phyloP scores from a whole-genome alignment of 2,329 filamentous ascomycete genomes.

The Bimuria novae-zelandiae region DNA sequence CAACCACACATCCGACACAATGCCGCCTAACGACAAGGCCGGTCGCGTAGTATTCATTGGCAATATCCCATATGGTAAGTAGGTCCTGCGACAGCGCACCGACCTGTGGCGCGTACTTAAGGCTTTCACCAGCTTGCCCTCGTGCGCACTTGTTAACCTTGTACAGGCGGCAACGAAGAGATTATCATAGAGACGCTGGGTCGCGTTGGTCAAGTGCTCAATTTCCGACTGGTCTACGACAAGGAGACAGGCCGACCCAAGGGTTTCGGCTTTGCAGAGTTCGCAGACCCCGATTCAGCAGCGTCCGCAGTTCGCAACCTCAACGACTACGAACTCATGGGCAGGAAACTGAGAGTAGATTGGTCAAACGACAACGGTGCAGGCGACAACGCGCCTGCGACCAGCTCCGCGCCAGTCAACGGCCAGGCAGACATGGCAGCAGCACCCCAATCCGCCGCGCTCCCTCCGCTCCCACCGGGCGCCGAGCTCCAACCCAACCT shows the following conservation, averaged over 20 bases:
- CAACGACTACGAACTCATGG: slow-evolving; percentile 95
- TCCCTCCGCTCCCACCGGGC: slow-evolving; percentile 83
- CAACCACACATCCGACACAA: slow-evolving; percentile 13
- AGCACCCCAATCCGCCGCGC: slow-evolving; percentile 53
- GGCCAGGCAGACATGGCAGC: slow-evolving; percentile 44
- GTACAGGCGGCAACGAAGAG: slow-evolving; percentile 86
- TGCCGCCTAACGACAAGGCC: slow-evolving; percentile 63
- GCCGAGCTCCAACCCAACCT: slow-evolving; percentile 82
- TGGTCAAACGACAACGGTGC: slow-evolving; percentile 91
- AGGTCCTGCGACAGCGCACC: background rate
- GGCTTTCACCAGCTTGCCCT: background rate
- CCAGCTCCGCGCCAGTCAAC: slow-evolving; percentile 49
- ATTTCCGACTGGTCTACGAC: slow-evolving; percentile 93
- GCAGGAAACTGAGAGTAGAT: slow-evolving; percentile 89
- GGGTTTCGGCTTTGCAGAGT: slow-evolving; percentile 96
- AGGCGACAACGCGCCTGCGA: slow-evolving; percentile 56
- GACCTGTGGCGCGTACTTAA: background rate
- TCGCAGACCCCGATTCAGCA: slow-evolving; percentile 87
- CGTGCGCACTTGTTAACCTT: slow-evolving; percentile 19
- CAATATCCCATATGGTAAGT: slow-evolving; percentile 79
- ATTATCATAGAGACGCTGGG: slow-evolving; percentile 94
- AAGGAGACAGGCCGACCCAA: slow-evolving; percentile 93
- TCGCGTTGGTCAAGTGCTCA: slow-evolving; percentile 85
- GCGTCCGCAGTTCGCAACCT: slow-evolving; percentile 93
- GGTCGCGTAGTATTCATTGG: slow-evolving; percentile 83